Evolutionary conservation across 768 basidiomycete genomes (phyloP), one percentile per base, ranked within the genome.

Genomic region (Pleurotus cornucopiae): DNA sequence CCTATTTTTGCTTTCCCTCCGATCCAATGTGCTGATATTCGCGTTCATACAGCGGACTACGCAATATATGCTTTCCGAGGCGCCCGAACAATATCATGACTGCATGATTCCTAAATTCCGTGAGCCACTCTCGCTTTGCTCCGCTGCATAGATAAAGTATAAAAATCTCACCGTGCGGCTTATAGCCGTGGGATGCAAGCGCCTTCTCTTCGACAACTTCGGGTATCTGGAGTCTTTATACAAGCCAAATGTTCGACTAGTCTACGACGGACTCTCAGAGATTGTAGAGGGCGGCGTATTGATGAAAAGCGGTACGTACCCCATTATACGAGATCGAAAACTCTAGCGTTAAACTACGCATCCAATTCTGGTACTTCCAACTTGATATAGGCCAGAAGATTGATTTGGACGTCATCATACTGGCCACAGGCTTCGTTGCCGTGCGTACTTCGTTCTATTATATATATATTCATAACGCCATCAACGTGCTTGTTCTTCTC

Each of bases 181-280:
- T 20, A 5, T 49, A 82, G 80, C 70, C 23, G 63, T 75, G 39
- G 83, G 83, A 1, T 84, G 82, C 62, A 82, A 80, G 64, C 78
- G 84, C 13, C 61, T 82, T 9, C 69, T 84, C 6, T 69, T 77
- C 55, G 78, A 85, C 61, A 70, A 76, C 0, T 30, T 30, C 30
- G 70, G 71, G 14, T 84, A 76, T 60, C 71, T 84, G 34, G 57
- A 67, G 21, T 62, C 73, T 6, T 66, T 84, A 23, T 70, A 78
- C 56, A 71, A 69, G 5, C 67, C 73, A 4, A 83, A 85, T 64
- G 68, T 84, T 6, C 59, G 69, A 1, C 63, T 84, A 16, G 68
- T 71, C n/a, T 79, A 71, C 67, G 71, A 73, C 9, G 73, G 70
- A 0, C 72, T 81, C 21, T 65, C 70, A 9, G 60, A 62, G 5